These are phyloP conservation scores for Rhodosorus marinus DNA, from an alignment of 23 red algal species.

Conservation along the genomic window DNA sequence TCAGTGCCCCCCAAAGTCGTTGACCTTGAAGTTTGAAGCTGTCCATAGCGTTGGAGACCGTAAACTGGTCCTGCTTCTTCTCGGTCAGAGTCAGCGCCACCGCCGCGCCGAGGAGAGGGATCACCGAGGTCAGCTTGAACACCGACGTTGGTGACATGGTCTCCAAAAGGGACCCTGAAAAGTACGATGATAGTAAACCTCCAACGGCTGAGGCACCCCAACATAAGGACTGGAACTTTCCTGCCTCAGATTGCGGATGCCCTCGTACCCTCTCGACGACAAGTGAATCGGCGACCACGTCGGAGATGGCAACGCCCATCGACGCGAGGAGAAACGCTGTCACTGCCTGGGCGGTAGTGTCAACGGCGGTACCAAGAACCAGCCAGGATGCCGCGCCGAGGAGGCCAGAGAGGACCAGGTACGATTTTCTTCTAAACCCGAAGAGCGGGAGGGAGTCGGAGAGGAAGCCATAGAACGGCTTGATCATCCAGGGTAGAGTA, in stretches of 20 bases:
- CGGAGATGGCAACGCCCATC: conserved; percentile 54
- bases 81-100: conserved; percentile 33
- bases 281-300: conserved; percentile 82
- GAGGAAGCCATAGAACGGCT: conserved; percentile 78
- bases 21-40: conserved; percentile 1
- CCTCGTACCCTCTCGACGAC: conserved; percentile 67
- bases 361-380: conserved; percentile 24
- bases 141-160: conserved; percentile 31
- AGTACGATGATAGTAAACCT: conserved; percentile 61
- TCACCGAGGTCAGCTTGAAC: conserved; percentile 37
- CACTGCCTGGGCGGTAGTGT: conserved; percentile 19
- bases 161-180: conserved; percentile 73
- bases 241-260: conserved; percentile 17
- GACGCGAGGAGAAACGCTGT: conserved; percentile 11
- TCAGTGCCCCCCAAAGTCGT: conserved; percentile 32
- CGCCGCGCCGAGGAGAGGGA: conserved; percentile 28
- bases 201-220: conserved; percentile 78
- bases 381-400: conserved; percentile 41
- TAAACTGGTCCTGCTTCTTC: neutral
- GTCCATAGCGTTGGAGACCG: neutral
- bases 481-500: conserved; percentile 82
- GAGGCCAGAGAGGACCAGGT: conserved; percentile 29
- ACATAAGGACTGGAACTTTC: conserved; percentile 58
- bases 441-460: conserved; percentile 70
- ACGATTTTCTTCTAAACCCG: conserved; percentile 59